Conservation (phyloP, 257 asterid genomes). For the Penstemon davidsonii region DNA sequence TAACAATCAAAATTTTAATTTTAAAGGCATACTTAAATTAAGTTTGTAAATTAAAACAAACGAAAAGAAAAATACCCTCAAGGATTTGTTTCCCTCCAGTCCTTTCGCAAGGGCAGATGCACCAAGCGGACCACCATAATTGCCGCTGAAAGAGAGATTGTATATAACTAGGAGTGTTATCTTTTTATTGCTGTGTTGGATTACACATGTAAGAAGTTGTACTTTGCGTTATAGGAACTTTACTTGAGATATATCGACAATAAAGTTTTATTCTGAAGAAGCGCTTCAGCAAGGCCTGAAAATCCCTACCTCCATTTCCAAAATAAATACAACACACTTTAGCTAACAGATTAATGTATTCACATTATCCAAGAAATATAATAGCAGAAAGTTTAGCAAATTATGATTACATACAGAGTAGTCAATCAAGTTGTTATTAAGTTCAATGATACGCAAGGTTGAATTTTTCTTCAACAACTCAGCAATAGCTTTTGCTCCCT, state of each 20-base stretch:
- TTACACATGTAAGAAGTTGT: conserved; percentile 10
- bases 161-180: background rate
- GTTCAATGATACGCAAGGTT: conserved; percentile 82
- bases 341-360: conserved; percentile 31
- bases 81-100: conserved; percentile 78
- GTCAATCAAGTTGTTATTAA: conserved; percentile 86
- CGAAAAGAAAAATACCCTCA: conserved; percentile 58
- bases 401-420: conserved; percentile 72
- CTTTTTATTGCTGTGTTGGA: conserved; percentile 6
- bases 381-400: conserved; percentile 20
- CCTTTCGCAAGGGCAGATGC: conserved; percentile 94
- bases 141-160: conserved; percentile 58
- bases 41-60: background rate
- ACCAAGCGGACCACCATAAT: conserved; percentile 96
- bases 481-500: conserved; percentile 97
- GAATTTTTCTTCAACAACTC: conserved; percentile 96
- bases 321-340: conserved; percentile 41
- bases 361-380: conserved; percentile 3
- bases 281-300: conserved; percentile 94
- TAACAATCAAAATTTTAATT: background rate
- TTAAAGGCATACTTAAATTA: background rate
- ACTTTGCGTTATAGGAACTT: conserved; percentile 28
- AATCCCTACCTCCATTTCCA: conserved; percentile 98
- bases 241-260: conserved; percentile 82
- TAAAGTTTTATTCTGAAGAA: conserved; percentile 75